Base-by-base conservation (phyloP, 176 grass and related monocot species). In the Coix lacrymajobi region DNA sequence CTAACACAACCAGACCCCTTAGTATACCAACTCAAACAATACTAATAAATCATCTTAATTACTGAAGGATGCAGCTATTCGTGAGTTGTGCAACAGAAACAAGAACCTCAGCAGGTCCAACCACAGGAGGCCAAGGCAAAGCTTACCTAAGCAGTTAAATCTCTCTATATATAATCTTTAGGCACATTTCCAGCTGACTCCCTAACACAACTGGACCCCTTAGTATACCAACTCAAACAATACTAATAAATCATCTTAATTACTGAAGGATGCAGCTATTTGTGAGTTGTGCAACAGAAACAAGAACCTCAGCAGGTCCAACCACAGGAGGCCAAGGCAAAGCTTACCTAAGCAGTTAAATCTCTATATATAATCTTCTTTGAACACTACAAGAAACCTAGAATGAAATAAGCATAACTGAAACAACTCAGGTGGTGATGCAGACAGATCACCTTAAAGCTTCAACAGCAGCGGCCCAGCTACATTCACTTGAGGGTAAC, bases 401-500 rank as follows among this genome's bases (percentile, higher is more conserved):
- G 4, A 31, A 64, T 24, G 41, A 26, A 72, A 71, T 72, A 61
- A 41, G 32, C 45, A 80, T 39, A 29, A 79, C 7, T 1, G 32
- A 73, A 65, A 88, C 11, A 79, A 65, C 54, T 66, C 1, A 26
- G 11, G 22, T 2, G 20, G 43, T 41, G 19, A 78, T 69, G 28
- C 8, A 33, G 10, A 75, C 38, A 33, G 26, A 79, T 87, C 75
- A 98, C 92, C 92, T 98, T 81, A 95, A 94, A 90, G 92, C 87
- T 74, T 34, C 86, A 65, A 98, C 90, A 79, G 92, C 96, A 85
- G 93, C 86, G 83, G 44, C 54, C 92, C 96, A 95, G 84, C 92
- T 95, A 81, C 85, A 90, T 78, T 98, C 96, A 77, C 96, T 95
- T 71, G 91, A 95, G 72, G 96, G 96, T 84, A 98, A 62, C 80